Evolutionary conservation across 73 alveolate species (phyloP).

Genomic region (Tetrahymena borealis): DNA sequence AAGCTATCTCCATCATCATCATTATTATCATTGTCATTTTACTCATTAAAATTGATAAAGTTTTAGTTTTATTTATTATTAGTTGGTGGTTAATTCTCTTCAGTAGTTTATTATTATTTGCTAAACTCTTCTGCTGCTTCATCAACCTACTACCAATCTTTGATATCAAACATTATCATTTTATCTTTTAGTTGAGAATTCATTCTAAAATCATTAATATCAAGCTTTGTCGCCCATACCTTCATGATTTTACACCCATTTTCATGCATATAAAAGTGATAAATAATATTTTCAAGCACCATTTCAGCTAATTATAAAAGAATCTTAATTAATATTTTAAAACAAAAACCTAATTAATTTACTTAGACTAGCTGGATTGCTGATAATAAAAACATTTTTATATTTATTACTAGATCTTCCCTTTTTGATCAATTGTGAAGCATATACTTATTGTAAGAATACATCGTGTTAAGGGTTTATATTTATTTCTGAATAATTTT

Average conservation of each 20-base stretch:
- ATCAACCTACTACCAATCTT: background rate
- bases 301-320: background rate
- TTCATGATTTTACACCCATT: background rate
- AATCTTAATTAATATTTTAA: background rate
- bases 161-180: background rate
- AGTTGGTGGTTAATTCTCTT: background rate
- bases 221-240: background rate
- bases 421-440: background rate
- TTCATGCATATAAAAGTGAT: background rate
- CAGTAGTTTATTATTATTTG: background rate
- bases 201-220: background rate
- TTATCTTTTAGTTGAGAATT: background rate
- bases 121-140: background rate
- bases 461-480: background rate
- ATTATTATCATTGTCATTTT: background rate
- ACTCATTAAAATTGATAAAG: background rate
- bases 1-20: background rate
- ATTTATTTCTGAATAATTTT: background rate
- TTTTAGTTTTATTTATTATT: background rate
- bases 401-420: background rate
- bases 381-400: background rate
- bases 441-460: background rate
- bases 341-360: background rate
- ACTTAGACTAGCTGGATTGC: background rate
- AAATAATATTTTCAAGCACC: background rate